These are phyloP conservation scores for Phialophora macrospora DNA, from an alignment of 2,329 filamentous ascomycete genomes.

Conservation along the genomic window DNA sequence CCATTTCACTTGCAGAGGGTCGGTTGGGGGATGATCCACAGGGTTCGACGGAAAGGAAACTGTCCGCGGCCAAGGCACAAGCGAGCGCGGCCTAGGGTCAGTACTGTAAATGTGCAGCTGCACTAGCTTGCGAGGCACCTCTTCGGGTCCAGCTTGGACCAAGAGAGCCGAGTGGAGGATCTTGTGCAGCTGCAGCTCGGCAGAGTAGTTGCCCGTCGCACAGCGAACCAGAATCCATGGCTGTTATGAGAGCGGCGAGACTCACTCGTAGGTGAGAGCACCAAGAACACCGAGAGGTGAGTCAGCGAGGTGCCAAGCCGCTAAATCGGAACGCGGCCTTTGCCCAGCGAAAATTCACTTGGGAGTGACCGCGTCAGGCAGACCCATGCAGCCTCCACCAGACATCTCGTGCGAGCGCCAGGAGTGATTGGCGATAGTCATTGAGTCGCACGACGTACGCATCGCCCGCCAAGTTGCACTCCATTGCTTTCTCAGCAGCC, in stretches of 20 bases:
- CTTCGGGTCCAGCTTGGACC: not conserved
- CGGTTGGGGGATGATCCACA: not conserved
- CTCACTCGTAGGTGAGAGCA: not conserved
- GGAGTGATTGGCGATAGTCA: not conserved
- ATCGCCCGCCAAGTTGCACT: not conserved
- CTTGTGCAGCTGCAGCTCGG: not conserved
- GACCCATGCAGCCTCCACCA: not conserved
- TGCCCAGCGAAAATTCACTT: not conserved
- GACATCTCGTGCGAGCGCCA: not conserved
- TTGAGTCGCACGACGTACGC: not conserved
- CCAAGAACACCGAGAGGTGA: not conserved
- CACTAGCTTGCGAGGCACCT: not conserved
- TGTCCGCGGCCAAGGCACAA: constrained; percentile 3
- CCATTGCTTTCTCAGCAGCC: not conserved
- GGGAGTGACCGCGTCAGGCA: not conserved
- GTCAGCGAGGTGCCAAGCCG: constrained; percentile 9
- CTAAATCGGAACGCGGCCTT: not conserved
- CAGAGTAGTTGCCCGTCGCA: not conserved
- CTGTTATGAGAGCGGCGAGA: not conserved
- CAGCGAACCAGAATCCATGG: not conserved
- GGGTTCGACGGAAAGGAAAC: not conserved
- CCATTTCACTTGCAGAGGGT: not conserved
- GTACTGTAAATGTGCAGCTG: constrained; percentile 7
- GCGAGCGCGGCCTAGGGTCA: not conserved
- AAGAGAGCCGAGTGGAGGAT: not conserved